Evolutionary conservation across 352 stramenopile species (phyloP).

Genomic region (Pythium utonaiense): DNA sequence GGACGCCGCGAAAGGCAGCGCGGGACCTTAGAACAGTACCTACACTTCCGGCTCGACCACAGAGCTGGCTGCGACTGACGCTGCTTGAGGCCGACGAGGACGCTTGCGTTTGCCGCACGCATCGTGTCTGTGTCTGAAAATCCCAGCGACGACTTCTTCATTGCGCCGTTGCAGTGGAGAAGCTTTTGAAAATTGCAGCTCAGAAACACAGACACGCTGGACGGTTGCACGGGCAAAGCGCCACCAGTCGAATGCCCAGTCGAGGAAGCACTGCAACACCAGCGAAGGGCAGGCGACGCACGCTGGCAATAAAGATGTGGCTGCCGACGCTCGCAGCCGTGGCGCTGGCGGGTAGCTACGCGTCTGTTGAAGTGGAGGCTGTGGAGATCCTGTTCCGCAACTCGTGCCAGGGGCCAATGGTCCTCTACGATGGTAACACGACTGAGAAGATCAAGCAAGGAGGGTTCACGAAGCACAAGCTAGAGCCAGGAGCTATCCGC

Average conservation of each 20-base stretch:
- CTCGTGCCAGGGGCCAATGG: slow-evolving; percentile 33
- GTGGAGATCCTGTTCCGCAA: slow-evolving; percentile 43
- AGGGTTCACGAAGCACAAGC: slow-evolving; percentile 16
- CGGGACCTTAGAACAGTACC: no score
- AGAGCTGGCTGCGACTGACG: no score
- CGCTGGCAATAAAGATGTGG: slow-evolving; percentile 9
- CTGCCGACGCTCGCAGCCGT: not conserved
- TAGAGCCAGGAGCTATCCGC: slow-evolving; percentile 15
- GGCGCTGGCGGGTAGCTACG: not conserved
- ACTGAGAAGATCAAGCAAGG: slow-evolving; percentile 24
- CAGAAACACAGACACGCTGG: not conserved
- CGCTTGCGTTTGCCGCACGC: no score
- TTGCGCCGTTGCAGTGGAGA: no score
- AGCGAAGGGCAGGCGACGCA: not conserved
- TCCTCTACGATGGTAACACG: slow-evolving; percentile 29
- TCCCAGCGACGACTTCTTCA: no score
- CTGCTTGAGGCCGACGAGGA: no score
- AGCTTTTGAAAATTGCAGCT: not conserved
- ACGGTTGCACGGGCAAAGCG: not conserved
- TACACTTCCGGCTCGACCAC: no score
- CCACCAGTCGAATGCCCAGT: not conserved
- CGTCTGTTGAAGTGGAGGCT: not conserved
- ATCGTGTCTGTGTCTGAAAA: no score
- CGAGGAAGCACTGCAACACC: not conserved
- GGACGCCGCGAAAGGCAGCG: not conserved